phyloP scores from a whole-genome alignment of 176 grass and related monocot species.

The Eleusine indica region DNA sequence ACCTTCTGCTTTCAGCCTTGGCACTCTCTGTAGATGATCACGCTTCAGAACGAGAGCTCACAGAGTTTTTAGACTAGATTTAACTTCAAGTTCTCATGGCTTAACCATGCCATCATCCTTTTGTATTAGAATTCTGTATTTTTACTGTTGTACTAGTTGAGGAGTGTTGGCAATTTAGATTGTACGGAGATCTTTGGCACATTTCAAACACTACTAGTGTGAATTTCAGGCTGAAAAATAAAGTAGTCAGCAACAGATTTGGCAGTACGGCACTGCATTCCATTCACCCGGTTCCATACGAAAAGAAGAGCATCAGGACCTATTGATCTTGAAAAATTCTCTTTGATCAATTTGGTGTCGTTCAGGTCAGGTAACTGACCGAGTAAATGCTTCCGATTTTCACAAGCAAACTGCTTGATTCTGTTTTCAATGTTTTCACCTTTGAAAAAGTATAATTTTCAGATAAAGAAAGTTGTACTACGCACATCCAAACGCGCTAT shows the following conservation, averaged over 20 bases:
- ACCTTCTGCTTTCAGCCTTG: background rate
- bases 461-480: background rate
- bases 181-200: background rate
- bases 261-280: background rate
- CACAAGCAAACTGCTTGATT: background rate
- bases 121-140: background rate
- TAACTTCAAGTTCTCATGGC: background rate
- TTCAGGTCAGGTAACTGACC: background rate
- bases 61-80: slow-evolving; percentile 23
- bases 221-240: background rate
- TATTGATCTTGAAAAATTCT: background rate
- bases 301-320: too few relatives aligned
- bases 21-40: background rate
- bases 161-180: background rate
- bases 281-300: background rate
- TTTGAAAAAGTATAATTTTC: background rate
- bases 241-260: background rate
- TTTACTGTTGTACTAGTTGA: background rate
- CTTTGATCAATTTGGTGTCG: background rate
- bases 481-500: background rate
- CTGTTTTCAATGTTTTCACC: background rate
- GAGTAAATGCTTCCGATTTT: background rate
- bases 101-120: background rate
- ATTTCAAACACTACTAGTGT: background rate
- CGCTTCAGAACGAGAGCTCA: background rate